A percentile compares a stretch with the other conserved stretches of the same genome.
These are phyloP conservation scores for Phaeomoniella chlamydospora DNA, from an alignment of 2,329 filamentous ascomycete genomes.

Conservation along the genomic window DNA sequence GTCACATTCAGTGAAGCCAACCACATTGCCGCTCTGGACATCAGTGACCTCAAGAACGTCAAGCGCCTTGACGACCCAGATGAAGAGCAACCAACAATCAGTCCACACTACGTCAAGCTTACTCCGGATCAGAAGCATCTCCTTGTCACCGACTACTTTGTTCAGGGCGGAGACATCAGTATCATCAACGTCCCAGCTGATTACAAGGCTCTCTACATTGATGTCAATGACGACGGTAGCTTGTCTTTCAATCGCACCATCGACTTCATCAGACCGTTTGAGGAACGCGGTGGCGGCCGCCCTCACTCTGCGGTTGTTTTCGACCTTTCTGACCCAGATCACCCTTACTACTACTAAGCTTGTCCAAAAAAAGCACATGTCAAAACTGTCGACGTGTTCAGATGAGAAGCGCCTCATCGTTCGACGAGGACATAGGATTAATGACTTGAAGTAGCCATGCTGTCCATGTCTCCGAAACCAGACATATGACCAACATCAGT, in stretches of 20 bases:
- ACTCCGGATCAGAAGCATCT: constrained; percentile 50
- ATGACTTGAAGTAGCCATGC: too few relatives aligned
- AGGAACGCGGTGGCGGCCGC: constrained; percentile 40
- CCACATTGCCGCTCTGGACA: constrained; percentile 48
- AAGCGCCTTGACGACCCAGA: constrained; percentile 48
- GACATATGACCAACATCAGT: too few relatives aligned
- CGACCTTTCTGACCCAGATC: constrained; percentile 38
- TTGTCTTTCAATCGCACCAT: constrained; percentile 46
- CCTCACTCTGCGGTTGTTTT: constrained; percentile 43
- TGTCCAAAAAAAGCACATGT: too few relatives aligned
- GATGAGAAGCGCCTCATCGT: too few relatives aligned
- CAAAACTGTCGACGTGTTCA: too few relatives aligned
- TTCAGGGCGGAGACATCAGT: constrained; percentile 46
- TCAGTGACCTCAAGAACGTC: constrained; percentile 43
- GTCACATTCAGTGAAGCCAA: constrained; percentile 42
- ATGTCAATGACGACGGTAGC: constrained; percentile 39
- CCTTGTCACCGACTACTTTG: constrained; percentile 51
- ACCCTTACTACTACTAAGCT: too few relatives aligned
- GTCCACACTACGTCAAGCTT: constrained; percentile 51
- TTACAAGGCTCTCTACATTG: constrained; percentile 49
- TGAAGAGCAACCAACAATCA: constrained; percentile 43
- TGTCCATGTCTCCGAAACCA: too few relatives aligned
- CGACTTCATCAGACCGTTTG: constrained; percentile 40
- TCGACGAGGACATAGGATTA: too few relatives aligned
- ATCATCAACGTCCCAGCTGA: constrained; percentile 47